These are phyloP conservation scores for Flaveria ramosissima DNA, from an alignment of 129 eudicot species.

Conservation along the genomic window DNA sequence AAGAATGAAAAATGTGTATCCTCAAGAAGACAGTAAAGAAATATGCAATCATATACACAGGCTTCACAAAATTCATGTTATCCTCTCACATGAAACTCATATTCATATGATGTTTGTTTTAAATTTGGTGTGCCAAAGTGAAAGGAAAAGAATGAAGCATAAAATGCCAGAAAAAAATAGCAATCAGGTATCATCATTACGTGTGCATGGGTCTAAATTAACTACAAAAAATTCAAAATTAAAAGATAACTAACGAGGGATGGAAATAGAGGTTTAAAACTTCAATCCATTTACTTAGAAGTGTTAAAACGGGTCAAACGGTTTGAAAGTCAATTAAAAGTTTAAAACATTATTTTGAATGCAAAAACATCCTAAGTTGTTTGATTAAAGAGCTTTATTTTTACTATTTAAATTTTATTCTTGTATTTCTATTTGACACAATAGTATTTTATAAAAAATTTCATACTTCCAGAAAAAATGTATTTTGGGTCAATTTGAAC, in stretches of 20 bases:
- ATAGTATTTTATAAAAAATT: not conserved
- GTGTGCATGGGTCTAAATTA: not conserved
- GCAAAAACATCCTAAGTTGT: not conserved
- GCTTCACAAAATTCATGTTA: not conserved
- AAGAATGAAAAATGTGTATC: not conserved
- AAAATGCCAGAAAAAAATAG: not conserved
- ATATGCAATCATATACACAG: not conserved
- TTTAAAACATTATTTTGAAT: not conserved
- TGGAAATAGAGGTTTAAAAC: not conserved
- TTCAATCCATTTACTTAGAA: not conserved
- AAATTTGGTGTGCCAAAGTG: slow-evolving; percentile 7
- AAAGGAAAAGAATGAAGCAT: not conserved
- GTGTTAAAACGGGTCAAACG: not conserved
- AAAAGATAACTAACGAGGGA: not conserved
- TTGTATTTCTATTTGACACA: not conserved
- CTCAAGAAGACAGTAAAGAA: not conserved
- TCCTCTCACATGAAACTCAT: slow-evolving; percentile 10
- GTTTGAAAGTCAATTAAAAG: not conserved
- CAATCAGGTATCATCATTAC: not conserved
- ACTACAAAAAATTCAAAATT: not conserved
- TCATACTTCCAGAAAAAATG: not conserved
- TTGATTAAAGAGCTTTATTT: not conserved
- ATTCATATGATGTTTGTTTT: not conserved
- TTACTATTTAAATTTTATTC: too few relatives aligned
- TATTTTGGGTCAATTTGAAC: not conserved